phyloP scores from a whole-genome alignment of 2,329 filamentous ascomycete genomes.

The Gliomastix tumulicola region DNA sequence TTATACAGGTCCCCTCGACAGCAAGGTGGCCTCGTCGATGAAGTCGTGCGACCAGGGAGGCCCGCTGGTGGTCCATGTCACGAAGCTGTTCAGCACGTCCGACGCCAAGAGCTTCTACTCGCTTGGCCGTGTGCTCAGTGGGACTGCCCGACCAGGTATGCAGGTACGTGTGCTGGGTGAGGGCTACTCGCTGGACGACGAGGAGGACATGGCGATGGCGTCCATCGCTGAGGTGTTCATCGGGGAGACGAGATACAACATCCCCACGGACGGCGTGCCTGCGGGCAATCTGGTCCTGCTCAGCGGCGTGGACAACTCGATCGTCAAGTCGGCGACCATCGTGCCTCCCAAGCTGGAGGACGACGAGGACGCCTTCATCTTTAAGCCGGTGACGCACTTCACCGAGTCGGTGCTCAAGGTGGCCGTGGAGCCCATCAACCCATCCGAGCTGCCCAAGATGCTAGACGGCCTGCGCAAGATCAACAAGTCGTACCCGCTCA shows the following conservation, averaged over 20 bases:
- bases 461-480: constrained; percentile 92
- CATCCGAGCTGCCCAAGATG: constrained; percentile 97
- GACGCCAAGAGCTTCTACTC: constrained; percentile 91
- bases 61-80: constrained; percentile 83
- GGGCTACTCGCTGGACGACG: constrained; percentile 91
- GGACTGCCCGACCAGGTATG: constrained; percentile 73
- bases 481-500: constrained; percentile 95
- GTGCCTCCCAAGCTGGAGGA: constrained; percentile 74
- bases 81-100: constrained; percentile 83
- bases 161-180: constrained; percentile 90
- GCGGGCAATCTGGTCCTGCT: constrained; percentile 93
- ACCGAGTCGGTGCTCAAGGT: constrained; percentile 98
- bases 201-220: constrained; percentile 91
- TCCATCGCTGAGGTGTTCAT: constrained; percentile 85
- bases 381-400: constrained; percentile 87
- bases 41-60: constrained; percentile 79
- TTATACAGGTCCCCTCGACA: constrained; percentile 86
- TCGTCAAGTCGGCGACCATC: constrained; percentile 93
- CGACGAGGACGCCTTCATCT: constrained; percentile 90
- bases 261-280: constrained; percentile 84
- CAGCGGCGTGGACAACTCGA: constrained; percentile 91
- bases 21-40: constrained; percentile 75
- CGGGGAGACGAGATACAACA: constrained; percentile 86
- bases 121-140: constrained; percentile 88
- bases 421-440: constrained; percentile 95